These are phyloP conservation scores for Calonectria hongkongensis DNA, from an alignment of 2,329 filamentous ascomycete genomes.

Conservation along the genomic window DNA sequence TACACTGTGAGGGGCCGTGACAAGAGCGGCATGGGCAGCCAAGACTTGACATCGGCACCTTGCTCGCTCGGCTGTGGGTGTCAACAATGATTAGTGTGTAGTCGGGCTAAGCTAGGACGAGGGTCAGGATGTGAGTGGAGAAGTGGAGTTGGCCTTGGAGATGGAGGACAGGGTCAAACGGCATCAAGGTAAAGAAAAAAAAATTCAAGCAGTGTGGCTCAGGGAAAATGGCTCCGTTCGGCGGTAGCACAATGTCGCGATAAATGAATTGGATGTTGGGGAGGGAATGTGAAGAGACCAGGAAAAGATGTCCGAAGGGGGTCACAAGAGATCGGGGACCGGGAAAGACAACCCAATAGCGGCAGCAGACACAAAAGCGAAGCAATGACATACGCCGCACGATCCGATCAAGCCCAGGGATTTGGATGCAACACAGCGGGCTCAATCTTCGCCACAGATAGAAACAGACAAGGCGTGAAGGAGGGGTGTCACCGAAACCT, in stretches of 20 bases:
- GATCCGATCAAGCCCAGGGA: constrained; percentile 33
- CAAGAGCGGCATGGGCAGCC: constrained; percentile 28
- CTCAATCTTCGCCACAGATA: constrained; percentile 21
- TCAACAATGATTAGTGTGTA: constrained; percentile 28
- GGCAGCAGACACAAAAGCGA: constrained; percentile 28
- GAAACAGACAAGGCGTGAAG: constrained; percentile 25
- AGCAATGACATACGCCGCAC: constrained; percentile 21
- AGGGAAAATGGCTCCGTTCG: not conserved
- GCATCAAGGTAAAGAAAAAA: constrained; percentile 1
- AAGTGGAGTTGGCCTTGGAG: constrained; percentile 31
- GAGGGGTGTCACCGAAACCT: constrained; percentile 42
- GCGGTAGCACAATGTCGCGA: not conserved
- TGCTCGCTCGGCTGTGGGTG: constrained; percentile 30
- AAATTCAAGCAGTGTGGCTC: not conserved
- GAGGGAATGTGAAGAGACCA: not conserved
- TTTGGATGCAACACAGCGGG: constrained; percentile 24
- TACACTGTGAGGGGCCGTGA: constrained; percentile 37
- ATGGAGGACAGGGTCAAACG: constrained; percentile 19
- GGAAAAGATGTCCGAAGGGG: not conserved
- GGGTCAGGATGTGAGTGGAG: constrained; percentile 34
- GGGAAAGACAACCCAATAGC: constrained; percentile 21
- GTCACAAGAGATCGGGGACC: constrained; percentile 15
- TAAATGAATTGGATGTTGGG: not conserved
- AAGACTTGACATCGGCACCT: constrained; percentile 30
- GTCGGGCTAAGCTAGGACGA: constrained; percentile 30